Base-by-base conservation (phyloP, 169 alveolate genomes). In the Nephromyces sp. region DNA sequence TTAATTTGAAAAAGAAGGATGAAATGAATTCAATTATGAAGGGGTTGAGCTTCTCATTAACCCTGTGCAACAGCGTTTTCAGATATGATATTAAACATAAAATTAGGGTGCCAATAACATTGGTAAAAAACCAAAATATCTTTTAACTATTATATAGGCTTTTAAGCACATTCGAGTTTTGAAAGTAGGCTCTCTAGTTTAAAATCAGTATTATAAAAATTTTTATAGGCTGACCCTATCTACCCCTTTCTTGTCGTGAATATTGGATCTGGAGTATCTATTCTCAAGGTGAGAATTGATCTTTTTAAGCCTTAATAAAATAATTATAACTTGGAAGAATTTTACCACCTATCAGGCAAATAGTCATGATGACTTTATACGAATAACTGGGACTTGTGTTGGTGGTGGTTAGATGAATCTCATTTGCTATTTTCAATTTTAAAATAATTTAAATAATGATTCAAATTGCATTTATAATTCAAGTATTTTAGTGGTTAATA, bases 241-340 rank as follows among this genome's bases (percentile, higher is more conserved):
- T 86, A 79, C 61, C 96, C 97, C 21, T 87, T 82, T 69, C 73
- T 93, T 5, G 79, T 87, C 27, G 91, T 91, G 27, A 89, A 90
- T 67, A 91, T 93, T 30, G 97, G 97, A 43, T 87, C 94, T 34
- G 97, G 97, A 30, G 95, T 91, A 34, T 87, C 95, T 6, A 87
- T 93, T 61, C 73, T 90, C 51, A 88, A 90, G 80, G 90, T 91
- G 3, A 33, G n/a, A n/a, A n/a, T n/a, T n/a, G n/a, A n/a, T n/a
- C n/a, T n/a, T n/a, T n/a, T n/a, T n/a, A n/a, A n/a, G n/a, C n/a
- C n/a, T n/a, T n/a, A n/a, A n/a, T n/a, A n/a, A n/a, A n/a, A n/a
- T n/a, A n/a, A n/a, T n/a, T n/a, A n/a, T n/a, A n/a, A n/a, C n/a
- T n/a, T n/a, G n/a, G n/a, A n/a, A n/a, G n/a, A n/a, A n/a, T 27